A percentile compares a stretch with the other conserved stretches of the same genome.
Evolutionary conservation across 805 yeast genomes (phyloP).

Genomic region (Cyberlindnera xishuangbannaensis): DNA sequence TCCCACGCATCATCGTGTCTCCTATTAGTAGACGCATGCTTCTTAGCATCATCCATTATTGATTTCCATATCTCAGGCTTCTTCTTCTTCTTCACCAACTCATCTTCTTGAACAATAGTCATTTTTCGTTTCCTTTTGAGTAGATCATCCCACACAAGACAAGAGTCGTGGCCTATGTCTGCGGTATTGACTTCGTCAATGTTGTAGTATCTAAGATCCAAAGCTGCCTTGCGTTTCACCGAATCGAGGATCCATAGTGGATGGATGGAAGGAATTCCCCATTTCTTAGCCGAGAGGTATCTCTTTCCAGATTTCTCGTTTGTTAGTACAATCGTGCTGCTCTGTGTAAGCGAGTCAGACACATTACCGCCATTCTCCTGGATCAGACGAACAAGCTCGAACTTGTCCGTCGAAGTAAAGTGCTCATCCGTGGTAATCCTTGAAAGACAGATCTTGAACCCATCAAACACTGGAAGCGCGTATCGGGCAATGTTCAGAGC

Average conservation of each 20-base stretch:
- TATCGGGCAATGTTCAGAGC: conserved; percentile 24
- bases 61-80: conserved; percentile 38
- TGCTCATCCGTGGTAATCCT: conserved; percentile 25
- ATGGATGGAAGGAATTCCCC: conserved; percentile 36
- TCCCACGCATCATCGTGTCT: conserved; percentile 19
- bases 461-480: conserved; percentile 38
- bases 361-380: conserved; percentile 43
- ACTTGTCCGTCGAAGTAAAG: conserved; percentile 24
- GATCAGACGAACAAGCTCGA: conserved; percentile 31
- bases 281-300: conserved; percentile 38
- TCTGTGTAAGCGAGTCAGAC: conserved; percentile 43
- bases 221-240: conserved; percentile 31
- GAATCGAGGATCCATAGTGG: conserved; percentile 39
- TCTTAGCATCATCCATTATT: conserved; percentile 23
- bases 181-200: conserved; percentile 18
- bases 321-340: conserved; percentile 42
- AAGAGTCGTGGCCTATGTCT: conserved; percentile 28
- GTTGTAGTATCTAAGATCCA: conserved; percentile 28
- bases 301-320: conserved; percentile 46
- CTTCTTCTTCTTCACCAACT: conserved; percentile 19
- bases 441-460: conserved; percentile 33
- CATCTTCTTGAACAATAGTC: conserved; percentile 10
- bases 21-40: conserved; percentile 2
- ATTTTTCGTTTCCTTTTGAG: conserved; percentile 15
- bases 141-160: conserved; percentile 24